These are phyloP conservation scores for Gautieria morchelliformis DNA, from an alignment of 768 basidiomycete genomes.

Conservation along the genomic window DNA sequence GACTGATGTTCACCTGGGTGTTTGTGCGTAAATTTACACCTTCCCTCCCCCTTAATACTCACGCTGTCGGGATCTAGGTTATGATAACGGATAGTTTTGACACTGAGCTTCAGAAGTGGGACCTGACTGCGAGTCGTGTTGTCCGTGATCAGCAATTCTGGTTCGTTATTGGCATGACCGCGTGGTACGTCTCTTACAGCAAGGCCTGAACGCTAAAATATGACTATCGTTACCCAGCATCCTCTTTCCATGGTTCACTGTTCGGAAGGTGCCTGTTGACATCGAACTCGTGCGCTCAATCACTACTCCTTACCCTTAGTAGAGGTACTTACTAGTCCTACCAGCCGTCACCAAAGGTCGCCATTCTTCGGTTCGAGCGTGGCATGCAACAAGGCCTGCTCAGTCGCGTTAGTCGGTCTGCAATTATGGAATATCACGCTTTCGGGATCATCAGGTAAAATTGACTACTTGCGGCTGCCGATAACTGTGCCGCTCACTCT, in stretches of 20 bases:
- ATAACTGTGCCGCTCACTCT: neutral
- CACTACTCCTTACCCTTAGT: neutral
- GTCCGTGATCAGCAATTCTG: slow-evolving; percentile 68
- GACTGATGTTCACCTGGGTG: slow-evolving; percentile 40
- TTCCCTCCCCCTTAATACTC: slow-evolving; percentile 36
- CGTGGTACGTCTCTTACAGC: slow-evolving; percentile 41
- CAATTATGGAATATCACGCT: slow-evolving; percentile 75
- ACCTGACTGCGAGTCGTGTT: slow-evolving; percentile 41
- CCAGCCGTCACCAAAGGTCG: slow-evolving; percentile 75
- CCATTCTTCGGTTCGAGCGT: slow-evolving; percentile 67
- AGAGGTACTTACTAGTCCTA: neutral
- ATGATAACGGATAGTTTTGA: slow-evolving; percentile 59
- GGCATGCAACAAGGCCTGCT: slow-evolving; percentile 81
- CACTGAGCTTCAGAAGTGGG: slow-evolving; percentile 44
- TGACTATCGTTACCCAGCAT: slow-evolving; percentile 32
- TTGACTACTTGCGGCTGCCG: neutral
- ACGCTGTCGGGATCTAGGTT: slow-evolving; percentile 55
- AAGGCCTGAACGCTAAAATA: neutral
- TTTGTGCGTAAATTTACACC: slow-evolving; percentile 3
- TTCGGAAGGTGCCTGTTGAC: slow-evolving; percentile 62
- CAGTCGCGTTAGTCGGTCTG: slow-evolving; percentile 60
- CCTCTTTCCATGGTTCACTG: slow-evolving; percentile 65
- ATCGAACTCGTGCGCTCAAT: slow-evolving; percentile 54
- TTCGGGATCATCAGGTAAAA: slow-evolving; percentile 70
- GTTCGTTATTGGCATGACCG: slow-evolving; percentile 64